A percentile compares a stretch with the other conserved stretches of the same genome.
Evolutionary conservation across 805 yeast genomes (phyloP).

Genomic region (Candida arabinofermentans): DNA sequence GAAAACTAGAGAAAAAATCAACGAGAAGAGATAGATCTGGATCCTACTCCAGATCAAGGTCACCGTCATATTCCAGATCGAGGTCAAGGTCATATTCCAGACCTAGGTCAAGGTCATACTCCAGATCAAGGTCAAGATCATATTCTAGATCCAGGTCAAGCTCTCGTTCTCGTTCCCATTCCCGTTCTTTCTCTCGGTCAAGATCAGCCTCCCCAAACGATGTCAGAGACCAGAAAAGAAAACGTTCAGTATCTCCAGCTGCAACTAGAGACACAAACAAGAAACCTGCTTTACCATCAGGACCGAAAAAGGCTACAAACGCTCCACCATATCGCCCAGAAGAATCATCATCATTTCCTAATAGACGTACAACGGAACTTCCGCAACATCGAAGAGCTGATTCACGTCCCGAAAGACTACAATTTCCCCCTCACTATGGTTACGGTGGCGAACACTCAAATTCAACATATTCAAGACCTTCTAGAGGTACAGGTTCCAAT

Average conservation of each 20-base stretch:
- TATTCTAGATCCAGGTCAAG: slow-evolving; percentile 7
- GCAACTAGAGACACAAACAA: too few relatives aligned
- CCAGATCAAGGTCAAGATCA: slow-evolving; percentile 14
- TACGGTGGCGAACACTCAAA: background rate
- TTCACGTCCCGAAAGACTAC: too few relatives aligned
- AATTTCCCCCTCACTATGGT: background rate
- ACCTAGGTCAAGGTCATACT: slow-evolving; percentile 6
- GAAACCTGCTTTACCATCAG: too few relatives aligned
- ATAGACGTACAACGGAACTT: background rate
- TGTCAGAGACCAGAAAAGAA: background rate
- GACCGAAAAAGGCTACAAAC: background rate
- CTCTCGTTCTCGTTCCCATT: slow-evolving; percentile 18
- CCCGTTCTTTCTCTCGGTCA: slow-evolving; percentile 13
- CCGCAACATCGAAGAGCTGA: background rate
- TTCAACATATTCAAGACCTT: background rate
- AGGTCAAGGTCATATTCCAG: slow-evolving; percentile 17
- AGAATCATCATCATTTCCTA: background rate
- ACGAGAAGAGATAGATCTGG: slow-evolving; percentile 1
- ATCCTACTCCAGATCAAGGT: slow-evolving; percentile 6
- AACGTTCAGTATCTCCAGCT: background rate
- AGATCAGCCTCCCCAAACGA: background rate
- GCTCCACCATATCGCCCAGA: background rate
- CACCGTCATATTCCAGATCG: slow-evolving; percentile 14
- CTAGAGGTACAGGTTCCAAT: background rate
- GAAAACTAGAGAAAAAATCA: background rate